These are phyloP conservation scores for Sedum album DNA, from an alignment of 164 flowering plant genomes.

Conservation along the genomic window DNA sequence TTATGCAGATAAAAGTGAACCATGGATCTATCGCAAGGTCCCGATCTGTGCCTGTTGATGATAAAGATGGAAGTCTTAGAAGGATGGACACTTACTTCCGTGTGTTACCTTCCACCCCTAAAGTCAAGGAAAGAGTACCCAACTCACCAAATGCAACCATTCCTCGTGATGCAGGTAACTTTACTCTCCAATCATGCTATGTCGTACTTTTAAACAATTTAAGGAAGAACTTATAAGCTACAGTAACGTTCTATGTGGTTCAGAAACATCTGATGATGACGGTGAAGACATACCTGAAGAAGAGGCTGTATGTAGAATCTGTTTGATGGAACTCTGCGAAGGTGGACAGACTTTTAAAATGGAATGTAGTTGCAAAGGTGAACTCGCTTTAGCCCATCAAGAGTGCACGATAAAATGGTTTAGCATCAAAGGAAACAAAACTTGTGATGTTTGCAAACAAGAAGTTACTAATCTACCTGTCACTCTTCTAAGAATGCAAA, in stretches of 20 bases:
- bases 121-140: conserved; percentile 33
- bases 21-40: conserved; percentile 54
- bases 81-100: conserved; percentile 70
- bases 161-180: background rate
- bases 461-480: conserved; percentile 86
- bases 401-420: conserved; percentile 97
- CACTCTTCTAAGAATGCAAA: conserved; percentile 70
- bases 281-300: too few species aligned
- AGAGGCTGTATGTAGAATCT: too few species aligned
- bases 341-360: conserved; percentile 79
- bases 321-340: too few species aligned
- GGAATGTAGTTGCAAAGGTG: conserved; percentile 98
- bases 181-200: background rate
- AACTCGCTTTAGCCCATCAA: conserved; percentile 93
- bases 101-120: conserved; percentile 81
- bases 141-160: conserved; percentile 8
- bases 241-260: conserved; percentile 9
- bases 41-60: conserved; percentile 62
- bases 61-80: conserved; percentile 37
- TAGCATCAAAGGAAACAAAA: too few species aligned
- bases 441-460: conserved; percentile 84
- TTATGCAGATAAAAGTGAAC: conserved; percentile 40
- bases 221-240: background rate
- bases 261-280: too few species aligned
- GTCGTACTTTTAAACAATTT: background rate